Percentiles rank a stretch among this genome's conserved stretches.
Evolutionary conservation across 176 grass and related monocot genomes (phyloP).

Genomic region (Oryza longistaminata): DNA sequence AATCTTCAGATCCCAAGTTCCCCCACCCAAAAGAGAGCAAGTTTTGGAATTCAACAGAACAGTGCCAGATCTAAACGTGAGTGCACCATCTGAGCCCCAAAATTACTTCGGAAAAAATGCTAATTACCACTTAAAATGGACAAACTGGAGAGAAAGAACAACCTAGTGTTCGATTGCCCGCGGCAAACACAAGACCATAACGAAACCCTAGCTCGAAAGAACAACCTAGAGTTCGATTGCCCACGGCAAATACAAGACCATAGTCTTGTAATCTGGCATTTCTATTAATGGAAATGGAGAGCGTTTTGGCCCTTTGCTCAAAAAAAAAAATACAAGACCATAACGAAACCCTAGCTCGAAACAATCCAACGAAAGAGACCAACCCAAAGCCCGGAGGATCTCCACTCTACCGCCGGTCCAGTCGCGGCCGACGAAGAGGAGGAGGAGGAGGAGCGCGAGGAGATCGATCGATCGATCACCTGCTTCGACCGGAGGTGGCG

Average conservation of each 20-base stretch:
- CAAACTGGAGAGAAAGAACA: not conserved
- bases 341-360: not conserved
- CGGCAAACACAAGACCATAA: not conserved
- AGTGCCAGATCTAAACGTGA: not conserved
- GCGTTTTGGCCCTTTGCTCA: no score
- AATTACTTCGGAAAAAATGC: not conserved
- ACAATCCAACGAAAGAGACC: not conserved
- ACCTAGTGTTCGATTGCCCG: not conserved
- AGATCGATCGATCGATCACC: not conserved
- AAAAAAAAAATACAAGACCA: not conserved
- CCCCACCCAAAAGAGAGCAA: not conserved
- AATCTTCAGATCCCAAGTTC: not conserved
- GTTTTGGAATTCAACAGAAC: not conserved
- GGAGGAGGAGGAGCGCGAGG: not conserved
- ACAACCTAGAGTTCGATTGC: not conserved
- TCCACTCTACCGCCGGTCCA: not conserved
- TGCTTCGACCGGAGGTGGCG: not conserved
- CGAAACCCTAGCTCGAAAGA: not conserved
- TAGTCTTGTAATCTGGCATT: no score
- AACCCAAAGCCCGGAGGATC: not conserved
- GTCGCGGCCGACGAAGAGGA: not conserved
- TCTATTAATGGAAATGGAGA: no score
- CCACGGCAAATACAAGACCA: not conserved
- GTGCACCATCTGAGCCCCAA: not conserved
- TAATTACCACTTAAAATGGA: not conserved